Conservation (phyloP, 768 basidiomycete genomes). For the Leccinum pellstonianum region DNA sequence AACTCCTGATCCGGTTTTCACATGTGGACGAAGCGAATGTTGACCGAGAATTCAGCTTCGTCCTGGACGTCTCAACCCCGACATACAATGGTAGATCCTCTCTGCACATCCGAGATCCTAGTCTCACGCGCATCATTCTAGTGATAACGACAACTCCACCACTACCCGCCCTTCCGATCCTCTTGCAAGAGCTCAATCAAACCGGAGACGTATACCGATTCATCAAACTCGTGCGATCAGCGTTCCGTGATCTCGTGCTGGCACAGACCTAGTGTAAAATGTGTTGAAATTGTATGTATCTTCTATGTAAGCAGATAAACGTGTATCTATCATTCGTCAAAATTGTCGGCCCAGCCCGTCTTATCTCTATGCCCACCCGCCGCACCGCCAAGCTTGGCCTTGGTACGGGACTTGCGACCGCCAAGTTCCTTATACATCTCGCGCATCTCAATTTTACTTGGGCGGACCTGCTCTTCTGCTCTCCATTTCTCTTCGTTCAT, state of each 20-base stretch:
- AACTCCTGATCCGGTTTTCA: conserved; percentile 71
- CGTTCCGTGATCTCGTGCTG: conserved; percentile 39
- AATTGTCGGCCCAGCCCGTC: conserved; percentile 66
- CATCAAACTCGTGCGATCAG: conserved; percentile 61
- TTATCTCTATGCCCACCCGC: conserved; percentile 66
- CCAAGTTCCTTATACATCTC: conserved; percentile 90
- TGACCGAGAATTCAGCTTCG: conserved; percentile 66
- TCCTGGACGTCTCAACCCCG: conserved; percentile 66
- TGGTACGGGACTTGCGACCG: conserved; percentile 75
- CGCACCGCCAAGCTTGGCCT: conserved; percentile 69
- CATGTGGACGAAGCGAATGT: conserved; percentile 58
- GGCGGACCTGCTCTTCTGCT: conserved; percentile 53
- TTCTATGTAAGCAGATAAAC: background rate
- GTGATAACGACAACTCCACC: conserved; percentile 80
- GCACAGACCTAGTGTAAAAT: background rate
- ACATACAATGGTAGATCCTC: conserved; percentile 61
- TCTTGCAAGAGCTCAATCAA: conserved; percentile 70
- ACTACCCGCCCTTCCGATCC: conserved; percentile 61
- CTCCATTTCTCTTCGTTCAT: conserved; percentile 72
- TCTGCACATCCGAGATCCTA: background rate
- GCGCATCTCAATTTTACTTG: conserved; percentile 82
- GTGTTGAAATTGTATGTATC: background rate
- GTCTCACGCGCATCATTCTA: conserved; percentile 28
- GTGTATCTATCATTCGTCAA: conserved; percentile 24
- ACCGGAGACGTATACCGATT: conserved; percentile 70